Evolutionary conservation across 768 basidiomycete species (phyloP).

Genomic region (Neoboletus brunneissimus): DNA sequence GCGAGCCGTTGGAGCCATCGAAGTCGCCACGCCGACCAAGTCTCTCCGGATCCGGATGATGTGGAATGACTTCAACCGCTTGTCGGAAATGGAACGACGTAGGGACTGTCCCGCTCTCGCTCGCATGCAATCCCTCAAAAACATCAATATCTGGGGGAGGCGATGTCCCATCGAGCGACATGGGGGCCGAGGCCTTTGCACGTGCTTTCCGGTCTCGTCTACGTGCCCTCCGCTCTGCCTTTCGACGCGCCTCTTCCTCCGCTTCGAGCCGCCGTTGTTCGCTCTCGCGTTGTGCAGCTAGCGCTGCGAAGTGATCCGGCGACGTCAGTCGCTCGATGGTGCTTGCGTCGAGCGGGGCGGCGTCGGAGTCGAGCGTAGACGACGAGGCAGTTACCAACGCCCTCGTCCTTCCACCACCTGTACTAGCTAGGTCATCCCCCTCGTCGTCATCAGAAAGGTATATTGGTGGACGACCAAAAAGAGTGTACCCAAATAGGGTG

Average conservation of each 20-base stretch:
- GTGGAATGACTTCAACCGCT: neutral
- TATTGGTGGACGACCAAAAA: slow-evolving; percentile 64
- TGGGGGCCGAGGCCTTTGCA: slow-evolving; percentile 32
- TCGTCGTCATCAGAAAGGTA: slow-evolving; percentile 59
- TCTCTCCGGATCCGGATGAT: slow-evolving; percentile 11
- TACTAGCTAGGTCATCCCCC: slow-evolving; percentile 22
- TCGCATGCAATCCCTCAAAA: slow-evolving; percentile 70
- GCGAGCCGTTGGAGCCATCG: slow-evolving; percentile 5
- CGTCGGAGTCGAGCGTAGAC: slow-evolving; percentile 66
- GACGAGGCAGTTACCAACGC: slow-evolving; percentile 29
- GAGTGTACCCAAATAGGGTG: slow-evolving; percentile 61
- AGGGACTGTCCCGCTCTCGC: slow-evolving; percentile 24
- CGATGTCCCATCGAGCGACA: slow-evolving; percentile 34
- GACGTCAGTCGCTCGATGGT: slow-evolving; percentile 53
- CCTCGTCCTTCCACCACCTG: slow-evolving; percentile 18
- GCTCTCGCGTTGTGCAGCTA: slow-evolving; percentile 29
- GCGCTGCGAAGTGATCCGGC: slow-evolving; percentile 33
- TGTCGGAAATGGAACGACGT: neutral
- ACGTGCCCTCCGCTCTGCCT: slow-evolving; percentile 47
- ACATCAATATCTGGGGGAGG: slow-evolving; percentile 29
- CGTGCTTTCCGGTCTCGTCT: slow-evolving; percentile 46
- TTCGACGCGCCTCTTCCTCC: slow-evolving; percentile 41
- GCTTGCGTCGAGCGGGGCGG: slow-evolving; percentile 58
- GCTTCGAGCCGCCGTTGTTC: slow-evolving; percentile 30
- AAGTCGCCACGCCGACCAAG: neutral